Base-by-base conservation (phyloP, 1,284 basidiomycete species). In the Trametes sp. region DNA sequence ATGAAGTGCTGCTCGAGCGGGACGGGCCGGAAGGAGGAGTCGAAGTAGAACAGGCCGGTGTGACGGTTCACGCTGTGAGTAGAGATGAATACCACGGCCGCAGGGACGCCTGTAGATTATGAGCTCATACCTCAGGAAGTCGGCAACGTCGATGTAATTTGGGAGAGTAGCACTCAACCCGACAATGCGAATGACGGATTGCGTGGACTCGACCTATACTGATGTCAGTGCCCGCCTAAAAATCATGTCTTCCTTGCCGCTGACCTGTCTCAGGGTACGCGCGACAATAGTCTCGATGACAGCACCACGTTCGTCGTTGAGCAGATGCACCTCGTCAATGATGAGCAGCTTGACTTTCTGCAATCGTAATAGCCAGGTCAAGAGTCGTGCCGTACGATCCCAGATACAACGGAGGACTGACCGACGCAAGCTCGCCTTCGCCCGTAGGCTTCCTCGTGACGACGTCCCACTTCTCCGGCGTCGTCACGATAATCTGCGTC, bases 401-500 rank as follows among this genome's bases (percentile, higher is more conserved):
- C 38, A 26, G 28, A 31, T n/a, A 44, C 24, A 2, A 26, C 33
- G 10, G 21, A 16, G 33, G 19, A 74, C 88, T 59, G 64, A 96
- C 95, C 56, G 94, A 90, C 21, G 95, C 95, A 26, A 99, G 82
- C 75, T 98, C 96, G 14, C 96, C 96, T 77, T 98, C 96, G 8
- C 97, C 96, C 0, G 94, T 95, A 0, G 97, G 96, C 75, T 98
- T 99, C 63, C 98, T 84, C 8, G 98, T 99, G 0, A 99, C 98
- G 0, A 99, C 98, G 70, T 99, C 98, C 98, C 98, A 99, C 77
- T 99, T 99, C 75, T 99, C 98, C 0, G 98, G 98, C 0, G 98
- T 99, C 0, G 98, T 99, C 13, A 99, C 96, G 65, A 99, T 98
- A 61, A 99, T 93, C 74, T 99, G 98, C 16, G 98, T 99, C 75